These are phyloP conservation scores for Ramichloridium luteum DNA, from an alignment of 2,329 filamentous ascomycete species.

Conservation along the genomic window DNA sequence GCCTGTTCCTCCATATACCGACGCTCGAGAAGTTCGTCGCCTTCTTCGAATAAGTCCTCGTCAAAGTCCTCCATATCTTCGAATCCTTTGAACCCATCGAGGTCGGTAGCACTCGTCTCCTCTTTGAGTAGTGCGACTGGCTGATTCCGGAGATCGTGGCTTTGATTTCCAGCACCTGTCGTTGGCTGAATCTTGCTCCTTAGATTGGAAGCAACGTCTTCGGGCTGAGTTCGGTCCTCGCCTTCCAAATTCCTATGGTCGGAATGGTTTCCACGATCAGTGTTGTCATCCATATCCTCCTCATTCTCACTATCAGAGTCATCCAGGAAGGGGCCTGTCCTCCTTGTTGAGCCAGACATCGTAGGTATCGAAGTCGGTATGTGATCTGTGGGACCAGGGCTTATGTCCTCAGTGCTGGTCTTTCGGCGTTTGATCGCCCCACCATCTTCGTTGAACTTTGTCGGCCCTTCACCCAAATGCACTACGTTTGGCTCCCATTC, in stretches of 20 bases:
- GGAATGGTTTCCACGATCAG: constrained; percentile 7
- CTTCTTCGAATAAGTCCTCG: constrained; percentile 45
- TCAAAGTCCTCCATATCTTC: constrained; percentile 47
- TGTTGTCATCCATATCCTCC: constrained; percentile 16
- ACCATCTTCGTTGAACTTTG: constrained; percentile 35
- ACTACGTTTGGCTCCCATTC: too few relatives aligned
- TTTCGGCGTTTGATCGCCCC: constrained; percentile 33
- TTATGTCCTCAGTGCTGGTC: constrained; percentile 9
- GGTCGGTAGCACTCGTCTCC: constrained; percentile 36
- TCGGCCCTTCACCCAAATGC: too few relatives aligned
- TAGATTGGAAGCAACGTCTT: constrained; percentile 1
- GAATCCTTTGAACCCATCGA: constrained; percentile 40
- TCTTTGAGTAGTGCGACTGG: constrained; percentile 29
- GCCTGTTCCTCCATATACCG: constrained; percentile 64
- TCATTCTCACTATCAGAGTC: constrained; percentile 53
- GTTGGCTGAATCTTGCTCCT: constrained; percentile 1
- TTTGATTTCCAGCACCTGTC: neutral
- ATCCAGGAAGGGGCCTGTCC: constrained; percentile 53
- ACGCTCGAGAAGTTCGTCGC: constrained; percentile 40
- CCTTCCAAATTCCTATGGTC: too few relatives aligned
- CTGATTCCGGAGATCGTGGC: constrained; percentile 3
- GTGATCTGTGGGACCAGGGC: too few relatives aligned
- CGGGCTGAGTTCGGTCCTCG: constrained; percentile 4
- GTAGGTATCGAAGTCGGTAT: too few relatives aligned
- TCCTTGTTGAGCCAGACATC: too few relatives aligned